Evolutionary conservation across 2,329 filamentous ascomycete species (phyloP).

Genomic region (Fonsecaea erecta): DNA sequence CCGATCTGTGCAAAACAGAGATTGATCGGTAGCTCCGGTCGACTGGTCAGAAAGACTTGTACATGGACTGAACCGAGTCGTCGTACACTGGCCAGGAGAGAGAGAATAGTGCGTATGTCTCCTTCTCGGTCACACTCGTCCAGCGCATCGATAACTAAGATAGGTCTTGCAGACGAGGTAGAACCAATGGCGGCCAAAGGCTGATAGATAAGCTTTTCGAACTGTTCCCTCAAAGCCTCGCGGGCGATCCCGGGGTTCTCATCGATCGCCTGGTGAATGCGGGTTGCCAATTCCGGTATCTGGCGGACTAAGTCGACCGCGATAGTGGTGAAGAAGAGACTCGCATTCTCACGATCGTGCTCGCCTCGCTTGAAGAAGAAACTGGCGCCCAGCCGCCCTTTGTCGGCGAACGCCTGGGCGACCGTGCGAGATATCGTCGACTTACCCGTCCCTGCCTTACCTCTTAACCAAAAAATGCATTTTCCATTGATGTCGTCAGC

Average conservation of each 20-base stretch:
- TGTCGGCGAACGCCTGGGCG: slow-evolving; percentile 24
- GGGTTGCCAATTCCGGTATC: slow-evolving; percentile 39
- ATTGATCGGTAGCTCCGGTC: slow-evolving; percentile 39
- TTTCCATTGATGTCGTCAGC: slow-evolving; percentile 20
- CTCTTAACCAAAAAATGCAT: slow-evolving; percentile 47
- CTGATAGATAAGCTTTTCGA: slow-evolving; percentile 38
- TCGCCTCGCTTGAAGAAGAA: slow-evolving; percentile 50
- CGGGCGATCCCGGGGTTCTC: slow-evolving; percentile 38
- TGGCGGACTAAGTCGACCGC: slow-evolving; percentile 42
- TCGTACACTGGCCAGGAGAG: slow-evolving; percentile 31
- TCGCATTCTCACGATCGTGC: slow-evolving; percentile 43
- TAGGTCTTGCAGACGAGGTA: neutral
- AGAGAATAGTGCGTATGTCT: slow-evolving; percentile 36
- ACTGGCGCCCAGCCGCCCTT: slow-evolving; percentile 23
- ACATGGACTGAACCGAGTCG: slow-evolving; percentile 29
- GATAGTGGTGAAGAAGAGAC: slow-evolving; percentile 48
- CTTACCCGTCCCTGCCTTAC: slow-evolving; percentile 46
- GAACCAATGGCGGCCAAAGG: slow-evolving; percentile 31
- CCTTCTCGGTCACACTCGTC: slow-evolving; percentile 41
- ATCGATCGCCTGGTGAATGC: slow-evolving; percentile 35
- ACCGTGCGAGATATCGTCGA: slow-evolving; percentile 46
- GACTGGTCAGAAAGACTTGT: slow-evolving; percentile 42
- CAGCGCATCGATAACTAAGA: slow-evolving; percentile 41
- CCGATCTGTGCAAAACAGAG: slow-evolving; percentile 36
- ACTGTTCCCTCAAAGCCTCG: slow-evolving; percentile 41